These are phyloP conservation scores for Colletotrichum sp. DNA, from an alignment of 2,329 filamentous ascomycete species.

Conservation along the genomic window DNA sequence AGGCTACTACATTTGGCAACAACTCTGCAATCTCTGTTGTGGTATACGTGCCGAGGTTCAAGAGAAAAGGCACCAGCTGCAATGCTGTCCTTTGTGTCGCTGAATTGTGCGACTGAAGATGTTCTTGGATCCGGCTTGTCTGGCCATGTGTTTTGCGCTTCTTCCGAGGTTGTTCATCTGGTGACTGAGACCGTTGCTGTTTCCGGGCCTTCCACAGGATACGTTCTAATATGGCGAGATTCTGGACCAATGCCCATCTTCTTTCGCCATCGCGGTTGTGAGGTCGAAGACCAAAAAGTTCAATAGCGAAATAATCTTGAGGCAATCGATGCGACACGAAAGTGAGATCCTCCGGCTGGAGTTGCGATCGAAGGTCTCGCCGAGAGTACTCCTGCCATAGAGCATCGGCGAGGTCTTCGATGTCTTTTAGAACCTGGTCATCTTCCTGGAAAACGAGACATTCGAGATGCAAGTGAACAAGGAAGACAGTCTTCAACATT, in stretches of 20 bases:
- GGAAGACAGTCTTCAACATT: conserved; percentile 74
- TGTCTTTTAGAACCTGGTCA: conserved; percentile 41
- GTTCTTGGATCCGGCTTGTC: conserved; percentile 51
- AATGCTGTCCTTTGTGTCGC: conserved; percentile 55
- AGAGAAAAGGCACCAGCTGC: conserved; percentile 62
- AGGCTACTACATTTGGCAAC: conserved; percentile 60
- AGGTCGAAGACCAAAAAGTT: conserved; percentile 57
- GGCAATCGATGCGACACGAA: conserved; percentile 54
- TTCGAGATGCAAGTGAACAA: conserved; percentile 68
- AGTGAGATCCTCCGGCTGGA: conserved; percentile 79
- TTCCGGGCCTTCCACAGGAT: conserved; percentile 37
- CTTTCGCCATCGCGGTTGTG: conserved; percentile 61
- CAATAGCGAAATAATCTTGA: conserved; percentile 48
- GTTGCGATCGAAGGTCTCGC: conserved; percentile 70
- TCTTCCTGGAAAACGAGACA: conserved; percentile 51
- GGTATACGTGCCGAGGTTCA: conserved; percentile 48
- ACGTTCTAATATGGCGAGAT: conserved; percentile 61
- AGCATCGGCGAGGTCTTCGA: conserved; percentile 71
- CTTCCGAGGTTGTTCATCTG: conserved; percentile 56
- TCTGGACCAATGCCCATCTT: conserved; percentile 64
- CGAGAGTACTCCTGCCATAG: conserved; percentile 81
- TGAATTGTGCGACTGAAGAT: conserved; percentile 48
- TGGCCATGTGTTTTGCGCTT: conserved; percentile 47
- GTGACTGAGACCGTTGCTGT: conserved; percentile 26
- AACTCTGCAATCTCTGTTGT: conserved; percentile 58